Base-by-base conservation (phyloP, 495 filamentous ascomycete species). In the Sordaria brevicollis region DNA sequence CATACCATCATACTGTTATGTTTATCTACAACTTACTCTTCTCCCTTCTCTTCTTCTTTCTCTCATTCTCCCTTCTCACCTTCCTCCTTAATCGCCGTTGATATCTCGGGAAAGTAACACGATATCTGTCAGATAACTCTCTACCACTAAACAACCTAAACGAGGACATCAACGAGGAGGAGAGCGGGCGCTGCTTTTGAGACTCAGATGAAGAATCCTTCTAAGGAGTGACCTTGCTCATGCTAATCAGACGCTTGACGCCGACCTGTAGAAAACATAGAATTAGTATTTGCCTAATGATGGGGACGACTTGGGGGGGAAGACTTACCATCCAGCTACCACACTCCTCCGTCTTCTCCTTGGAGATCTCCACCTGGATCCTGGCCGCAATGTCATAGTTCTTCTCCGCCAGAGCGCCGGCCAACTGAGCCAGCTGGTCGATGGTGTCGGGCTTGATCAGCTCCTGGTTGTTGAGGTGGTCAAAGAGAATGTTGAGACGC, bases 391-490 rank as follows among this genome's bases (percentile, higher is more conserved):
- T 83, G 54, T 91, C 89, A 71, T 92, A 97, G 71, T 97, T 83
- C 79, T 88, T 90, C 0, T 76, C 80, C 71, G 90, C 86, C 19
- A 98, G 75, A 10, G 90, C 90, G 69, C 84, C 80, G 13, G 91
- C 87, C 21, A 95, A 79, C 76, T 91, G 84, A 34, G 77, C 76
- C 57, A 87, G 74, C 70, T 89, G 85, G 69, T 88, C 81, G 54
- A 97, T 83, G 7, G 94, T 97, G 74, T 94, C 92, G 34, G 89
- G 85, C 77, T 89, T 92, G 66, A 97, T 84, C 31, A 99, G 82
- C 70, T 97, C 93, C 75, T 92, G 91, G 75, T 98, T 98, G 83
- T 98, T 98, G 66, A 99, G 84, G 79, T 97, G 93, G 75, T 98
- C 93, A 80, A 97, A 99, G 10, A 99, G 86, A 67, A 96, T 90